These are phyloP conservation scores for Microdochium bolleyi DNA, from an alignment of 2,329 filamentous ascomycete species.

Conservation along the genomic window DNA sequence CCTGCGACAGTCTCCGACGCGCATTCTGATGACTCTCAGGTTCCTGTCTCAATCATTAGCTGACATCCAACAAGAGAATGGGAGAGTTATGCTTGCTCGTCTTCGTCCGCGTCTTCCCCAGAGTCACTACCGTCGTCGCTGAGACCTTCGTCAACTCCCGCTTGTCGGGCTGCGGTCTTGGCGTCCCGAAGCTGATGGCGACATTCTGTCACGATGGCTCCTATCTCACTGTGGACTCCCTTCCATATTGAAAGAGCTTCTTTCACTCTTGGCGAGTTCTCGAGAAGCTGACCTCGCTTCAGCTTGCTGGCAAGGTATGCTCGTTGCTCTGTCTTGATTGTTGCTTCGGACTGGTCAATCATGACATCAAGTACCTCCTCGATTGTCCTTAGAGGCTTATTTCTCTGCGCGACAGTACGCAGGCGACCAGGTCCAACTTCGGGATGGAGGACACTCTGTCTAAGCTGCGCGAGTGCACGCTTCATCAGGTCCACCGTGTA, in stretches of 20 bases:
- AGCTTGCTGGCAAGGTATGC: slow-evolving; percentile 55
- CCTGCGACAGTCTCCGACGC: slow-evolving; percentile 51
- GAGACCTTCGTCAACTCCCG: slow-evolving; percentile 5
- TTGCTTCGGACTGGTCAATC: slow-evolving; percentile 74
- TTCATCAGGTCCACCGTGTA: slow-evolving; percentile 64
- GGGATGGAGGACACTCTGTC: slow-evolving; percentile 80
- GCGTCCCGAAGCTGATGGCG: slow-evolving; percentile 52
- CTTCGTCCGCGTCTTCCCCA: slow-evolving; percentile 17
- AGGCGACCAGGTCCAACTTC: slow-evolving; percentile 66
- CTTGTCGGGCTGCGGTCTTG: slow-evolving; percentile 25
- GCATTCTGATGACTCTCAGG: slow-evolving; percentile 8
- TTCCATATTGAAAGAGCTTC: slow-evolving; percentile 67
- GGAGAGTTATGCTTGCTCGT: slow-evolving; percentile 12
- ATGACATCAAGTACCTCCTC: slow-evolving; percentile 83
- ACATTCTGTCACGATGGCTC: slow-evolving; percentile 51
- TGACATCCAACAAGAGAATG: slow-evolving; percentile 18
- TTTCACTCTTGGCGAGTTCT: slow-evolving; percentile 60
- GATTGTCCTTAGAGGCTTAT: slow-evolving; percentile 68
- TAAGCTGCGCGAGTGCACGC: slow-evolving; percentile 65
- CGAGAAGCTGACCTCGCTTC: slow-evolving; percentile 67
- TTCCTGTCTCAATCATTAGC: not conserved
- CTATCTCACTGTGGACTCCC: slow-evolving; percentile 40
- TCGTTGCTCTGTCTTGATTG: slow-evolving; percentile 62
- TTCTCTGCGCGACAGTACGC: slow-evolving; percentile 52
- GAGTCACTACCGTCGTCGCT: slow-evolving; percentile 12